Base-by-base conservation (phyloP, 2,329 filamentous ascomycete species). In the Claviceps citrina region DNA sequence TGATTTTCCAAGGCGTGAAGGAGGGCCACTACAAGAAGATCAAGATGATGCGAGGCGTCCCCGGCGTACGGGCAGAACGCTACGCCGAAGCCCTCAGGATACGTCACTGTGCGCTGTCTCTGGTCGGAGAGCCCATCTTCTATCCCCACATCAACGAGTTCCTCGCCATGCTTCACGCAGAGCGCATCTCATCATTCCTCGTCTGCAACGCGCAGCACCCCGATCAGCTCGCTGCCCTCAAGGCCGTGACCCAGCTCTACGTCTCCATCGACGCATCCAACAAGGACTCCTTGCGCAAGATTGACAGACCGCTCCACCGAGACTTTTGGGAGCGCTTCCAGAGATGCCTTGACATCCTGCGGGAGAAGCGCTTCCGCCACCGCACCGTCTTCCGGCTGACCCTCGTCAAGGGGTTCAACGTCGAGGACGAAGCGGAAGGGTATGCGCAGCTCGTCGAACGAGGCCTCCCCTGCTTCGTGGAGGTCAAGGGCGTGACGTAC, bases 291-390 rank as follows among this genome's bases (percentile, higher is more conserved):
- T 71, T 96, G 25, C 78, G 84, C 38, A 81, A 80, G 54, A 94
- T 98, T 51, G 89, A 96, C 59, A 70, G 89, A 0, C 91, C 89
- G 0, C 71, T 98, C 3, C 87, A 96, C 62, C 77, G 91, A 38
- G 89, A 96, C 62, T 98, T 93, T 62, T 96, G 89, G 91, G 87
- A 95, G 62, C 78, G 91, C 5, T 95, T 96, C 71, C 78, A 84
- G 55, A 72, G 81, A 25, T 96, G 91, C 54, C 72, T 96, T 26
- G 85, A 93, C 44, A 94, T 98, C 46, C 65, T 96, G 18, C 76
- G 83, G 13, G 81, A 83, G 57, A 82, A 84, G 60, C 76, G 89
- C 31, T 81, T 84, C 65, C 71, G 78, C 40, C 89, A 95, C 57
- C 79, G 89, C 40, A 96, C 91, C 5, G 91, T 96, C 4, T 96